Evolutionary conservation across 768 basidiomycete genomes (phyloP).

Genomic region (Lactarius tabidus): DNA sequence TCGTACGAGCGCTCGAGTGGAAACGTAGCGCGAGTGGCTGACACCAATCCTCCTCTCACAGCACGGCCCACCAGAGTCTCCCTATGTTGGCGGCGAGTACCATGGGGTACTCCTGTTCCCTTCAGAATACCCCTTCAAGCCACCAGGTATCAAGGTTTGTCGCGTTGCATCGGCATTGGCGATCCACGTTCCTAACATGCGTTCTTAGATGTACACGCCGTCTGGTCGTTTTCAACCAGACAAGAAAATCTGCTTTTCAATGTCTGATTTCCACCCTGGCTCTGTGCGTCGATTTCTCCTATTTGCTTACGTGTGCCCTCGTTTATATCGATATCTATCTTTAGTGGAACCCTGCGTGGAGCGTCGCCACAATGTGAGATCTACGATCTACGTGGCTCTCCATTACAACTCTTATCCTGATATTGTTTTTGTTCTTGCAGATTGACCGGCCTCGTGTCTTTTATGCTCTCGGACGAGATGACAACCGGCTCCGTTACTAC

Average conservation of each 20-base stretch:
- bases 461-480: constrained; percentile 96
- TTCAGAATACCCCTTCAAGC: constrained; percentile 93
- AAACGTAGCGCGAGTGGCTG: constrained; percentile 2
- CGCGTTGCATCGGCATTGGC: neutral
- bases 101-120: constrained; percentile 92
- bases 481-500: constrained; percentile 91
- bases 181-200: constrained; percentile 11
- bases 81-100: constrained; percentile 89
- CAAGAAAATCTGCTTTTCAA: constrained; percentile 96
- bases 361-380: constrained; percentile 85
- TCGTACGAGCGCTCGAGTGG: constrained; percentile 48
- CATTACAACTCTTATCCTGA: constrained; percentile 17
- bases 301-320: neutral
- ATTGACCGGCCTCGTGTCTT: constrained; percentile 87
- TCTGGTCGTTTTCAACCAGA: constrained; percentile 88
- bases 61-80: constrained; percentile 93
- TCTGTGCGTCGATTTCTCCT: constrained; percentile 48
- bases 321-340: constrained; percentile 1
- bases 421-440: constrained; percentile 38
- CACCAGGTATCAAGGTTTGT: constrained; percentile 89
- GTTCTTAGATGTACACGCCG: constrained; percentile 77
- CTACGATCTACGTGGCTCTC: neutral
- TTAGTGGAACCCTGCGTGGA: constrained; percentile 96
- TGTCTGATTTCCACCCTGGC: constrained; percentile 94
- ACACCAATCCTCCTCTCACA: constrained; percentile 33